Conservation (phyloP, 768 basidiomycete species). For the Suillus weaverae region DNA sequence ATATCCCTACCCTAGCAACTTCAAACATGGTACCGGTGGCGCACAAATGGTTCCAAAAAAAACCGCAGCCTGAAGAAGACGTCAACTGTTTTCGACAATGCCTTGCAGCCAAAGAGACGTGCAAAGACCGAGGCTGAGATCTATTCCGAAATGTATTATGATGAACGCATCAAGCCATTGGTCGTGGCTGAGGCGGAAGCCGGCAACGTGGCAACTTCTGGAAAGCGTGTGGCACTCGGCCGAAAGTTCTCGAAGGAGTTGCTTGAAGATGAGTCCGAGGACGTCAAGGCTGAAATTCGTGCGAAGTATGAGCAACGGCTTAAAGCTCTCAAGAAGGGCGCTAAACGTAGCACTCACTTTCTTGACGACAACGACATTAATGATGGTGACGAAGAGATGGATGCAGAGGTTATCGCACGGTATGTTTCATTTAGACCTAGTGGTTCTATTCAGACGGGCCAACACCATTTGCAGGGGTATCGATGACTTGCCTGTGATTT, state of each 20-base stretch:
- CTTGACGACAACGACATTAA: too few relatives aligned
- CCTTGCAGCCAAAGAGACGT: not conserved
- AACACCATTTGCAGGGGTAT: not conserved
- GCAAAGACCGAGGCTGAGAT: not conserved
- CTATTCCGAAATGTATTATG: not conserved
- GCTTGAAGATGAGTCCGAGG: not conserved
- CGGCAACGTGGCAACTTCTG: not conserved
- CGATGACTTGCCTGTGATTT: slow-evolving; percentile 1
- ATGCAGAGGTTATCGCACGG: not conserved
- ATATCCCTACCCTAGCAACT: not conserved
- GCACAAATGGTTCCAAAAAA: not conserved
- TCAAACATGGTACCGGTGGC: not conserved
- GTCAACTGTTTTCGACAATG: not conserved
- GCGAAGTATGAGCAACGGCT: not conserved
- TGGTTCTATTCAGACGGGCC: too few relatives aligned
- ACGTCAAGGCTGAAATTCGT: not conserved
- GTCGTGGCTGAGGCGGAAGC: slow-evolving; percentile 4
- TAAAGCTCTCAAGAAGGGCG: not conserved
- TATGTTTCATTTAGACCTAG: not conserved
- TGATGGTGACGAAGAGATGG: not conserved
- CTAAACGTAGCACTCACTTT: too few relatives aligned
- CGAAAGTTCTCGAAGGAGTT: slow-evolving; percentile 5
- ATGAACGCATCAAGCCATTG: slow-evolving; percentile 3
- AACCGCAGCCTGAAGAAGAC: not conserved
- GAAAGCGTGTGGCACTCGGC: not conserved